phyloP scores from a whole-genome alignment of 192 early-diverging fungal genomes.

The Podila clonocystis region DNA sequence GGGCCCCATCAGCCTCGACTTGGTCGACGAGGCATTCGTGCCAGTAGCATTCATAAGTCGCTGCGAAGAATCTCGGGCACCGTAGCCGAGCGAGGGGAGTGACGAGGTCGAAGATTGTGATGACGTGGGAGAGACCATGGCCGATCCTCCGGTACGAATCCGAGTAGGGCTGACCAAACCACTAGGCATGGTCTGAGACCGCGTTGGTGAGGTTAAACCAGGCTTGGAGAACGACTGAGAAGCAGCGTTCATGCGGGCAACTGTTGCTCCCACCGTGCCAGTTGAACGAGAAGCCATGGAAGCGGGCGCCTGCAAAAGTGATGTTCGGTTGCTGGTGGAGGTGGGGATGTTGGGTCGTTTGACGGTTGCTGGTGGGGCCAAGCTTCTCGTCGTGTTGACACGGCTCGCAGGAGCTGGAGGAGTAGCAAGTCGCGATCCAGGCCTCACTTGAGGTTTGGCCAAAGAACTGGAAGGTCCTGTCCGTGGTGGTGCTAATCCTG shows the following conservation, averaged over 20 bases:
- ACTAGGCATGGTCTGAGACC: background rate
- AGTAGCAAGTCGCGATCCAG: background rate
- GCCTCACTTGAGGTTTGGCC: background rate
- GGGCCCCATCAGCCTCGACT: background rate
- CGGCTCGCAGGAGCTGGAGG: background rate
- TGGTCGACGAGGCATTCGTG: background rate
- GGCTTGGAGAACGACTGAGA: background rate
- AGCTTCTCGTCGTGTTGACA: background rate
- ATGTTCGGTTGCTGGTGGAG: conserved; percentile 1
- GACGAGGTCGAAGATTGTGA: conserved; percentile 28
- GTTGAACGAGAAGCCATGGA: background rate
- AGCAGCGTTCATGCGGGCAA: background rate
- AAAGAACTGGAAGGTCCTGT: conserved; percentile 9
- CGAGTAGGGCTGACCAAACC: conserved; percentile 22
- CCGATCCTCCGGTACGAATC: background rate
- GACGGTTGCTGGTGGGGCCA: background rate
- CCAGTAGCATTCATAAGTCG: conserved; percentile 25
- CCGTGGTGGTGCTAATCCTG: conserved; percentile 5
- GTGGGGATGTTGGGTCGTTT: conserved; percentile 3
- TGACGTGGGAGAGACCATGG: conserved; percentile 28
- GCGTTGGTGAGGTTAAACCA: conserved; percentile 8
- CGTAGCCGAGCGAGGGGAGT: conserved; percentile 2
- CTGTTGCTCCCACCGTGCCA: background rate
- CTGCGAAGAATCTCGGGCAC: conserved; percentile 10
- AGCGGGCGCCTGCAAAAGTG: conserved; percentile 14